Evolutionary conservation across 164 flowering plant species (phyloP).

Genomic region (Protea cynaroides): DNA sequence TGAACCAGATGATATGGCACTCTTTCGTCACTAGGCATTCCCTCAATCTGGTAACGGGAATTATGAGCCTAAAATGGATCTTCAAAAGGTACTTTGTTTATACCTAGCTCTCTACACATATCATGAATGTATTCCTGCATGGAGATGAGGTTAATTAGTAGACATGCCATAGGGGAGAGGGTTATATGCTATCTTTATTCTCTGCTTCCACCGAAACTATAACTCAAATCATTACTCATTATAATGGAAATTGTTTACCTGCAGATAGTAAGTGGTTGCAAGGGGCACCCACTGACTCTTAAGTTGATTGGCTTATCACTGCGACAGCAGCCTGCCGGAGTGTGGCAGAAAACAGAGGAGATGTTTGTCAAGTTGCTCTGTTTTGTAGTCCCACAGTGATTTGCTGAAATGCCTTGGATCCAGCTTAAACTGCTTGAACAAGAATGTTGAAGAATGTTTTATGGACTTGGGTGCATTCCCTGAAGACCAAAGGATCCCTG

Average conservation of each 20-base stretch:
- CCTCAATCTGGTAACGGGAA: constrained; percentile 2
- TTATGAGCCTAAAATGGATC: constrained; percentile 12
- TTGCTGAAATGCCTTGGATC: constrained; percentile 25
- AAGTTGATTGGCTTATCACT: constrained; percentile 32
- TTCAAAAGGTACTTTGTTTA: constrained; percentile 14
- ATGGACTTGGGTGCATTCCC: constrained; percentile 61
- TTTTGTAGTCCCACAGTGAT: constrained; percentile 14
- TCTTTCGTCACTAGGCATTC: constrained; percentile 27
- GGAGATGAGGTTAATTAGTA: too few relatives aligned
- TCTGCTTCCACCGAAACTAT: too few relatives aligned
- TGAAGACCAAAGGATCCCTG: constrained; percentile 58
- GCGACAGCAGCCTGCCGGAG: constrained; percentile 13
- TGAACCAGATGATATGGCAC: constrained; percentile 26
- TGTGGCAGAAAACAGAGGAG: constrained; percentile 18
- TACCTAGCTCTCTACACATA: neutral
- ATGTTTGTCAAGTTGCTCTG: constrained; percentile 18
- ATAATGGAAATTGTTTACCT: neutral
- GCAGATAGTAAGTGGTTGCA: constrained; percentile 33
- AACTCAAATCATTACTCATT: too few relatives aligned
- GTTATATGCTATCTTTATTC: too few relatives aligned
- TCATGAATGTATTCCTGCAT: neutral
- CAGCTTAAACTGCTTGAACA: constrained; percentile 26
- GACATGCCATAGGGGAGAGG: too few relatives aligned
- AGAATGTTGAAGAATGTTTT: constrained; percentile 27
- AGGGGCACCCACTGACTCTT: constrained; percentile 36